Evolutionary conservation across 1,284 basidiomycete species (phyloP).

Genomic region (Anthracocystis setariae): DNA sequence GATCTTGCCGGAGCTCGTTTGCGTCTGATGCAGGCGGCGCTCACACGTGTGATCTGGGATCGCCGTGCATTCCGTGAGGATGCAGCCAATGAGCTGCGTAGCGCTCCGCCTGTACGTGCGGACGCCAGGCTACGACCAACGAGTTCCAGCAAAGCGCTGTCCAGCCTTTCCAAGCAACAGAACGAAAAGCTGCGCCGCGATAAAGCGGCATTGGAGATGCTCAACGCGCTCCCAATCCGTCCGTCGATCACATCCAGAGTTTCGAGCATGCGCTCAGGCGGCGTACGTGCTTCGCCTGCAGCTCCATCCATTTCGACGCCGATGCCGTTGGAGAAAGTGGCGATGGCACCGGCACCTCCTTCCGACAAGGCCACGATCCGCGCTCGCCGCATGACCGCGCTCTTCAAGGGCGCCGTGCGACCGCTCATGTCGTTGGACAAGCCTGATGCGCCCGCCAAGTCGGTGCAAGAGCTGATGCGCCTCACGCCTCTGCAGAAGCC

Average conservation of each 20-base stretch:
- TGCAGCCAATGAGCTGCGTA: constrained; percentile 55
- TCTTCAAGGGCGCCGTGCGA: constrained; percentile 62
- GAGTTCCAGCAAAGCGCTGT: constrained; percentile 46
- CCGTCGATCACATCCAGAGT: constrained; percentile 40
- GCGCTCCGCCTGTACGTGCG: constrained; percentile 33
- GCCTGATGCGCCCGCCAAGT: constrained; percentile 34
- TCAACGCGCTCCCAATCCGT: constrained; percentile 24
- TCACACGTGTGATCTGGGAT: constrained; percentile 59
- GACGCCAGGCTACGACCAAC: constrained; percentile 25
- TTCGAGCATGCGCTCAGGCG: constrained; percentile 44
- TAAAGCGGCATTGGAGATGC: constrained; percentile 44
- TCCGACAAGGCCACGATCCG: constrained; percentile 49
- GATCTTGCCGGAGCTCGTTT: constrained; percentile 57
- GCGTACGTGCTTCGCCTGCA: constrained; percentile 8
- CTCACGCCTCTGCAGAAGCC: constrained; percentile 56
- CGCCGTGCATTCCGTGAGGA: constrained; percentile 58
- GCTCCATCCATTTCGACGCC: constrained; percentile 12
- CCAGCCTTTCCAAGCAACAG: constrained; percentile 46
- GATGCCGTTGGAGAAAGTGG: constrained; percentile 10
- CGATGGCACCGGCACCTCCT: constrained; percentile 20
- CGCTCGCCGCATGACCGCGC: constrained; percentile 61
- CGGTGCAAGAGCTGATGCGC: constrained; percentile 47
- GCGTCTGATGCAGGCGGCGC: constrained; percentile 50
- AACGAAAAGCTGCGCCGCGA: constrained; percentile 58
- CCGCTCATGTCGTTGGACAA: constrained; percentile 54